Conservation (phyloP, 331 rosid genomes). For the Prunus yedoensis region DNA sequence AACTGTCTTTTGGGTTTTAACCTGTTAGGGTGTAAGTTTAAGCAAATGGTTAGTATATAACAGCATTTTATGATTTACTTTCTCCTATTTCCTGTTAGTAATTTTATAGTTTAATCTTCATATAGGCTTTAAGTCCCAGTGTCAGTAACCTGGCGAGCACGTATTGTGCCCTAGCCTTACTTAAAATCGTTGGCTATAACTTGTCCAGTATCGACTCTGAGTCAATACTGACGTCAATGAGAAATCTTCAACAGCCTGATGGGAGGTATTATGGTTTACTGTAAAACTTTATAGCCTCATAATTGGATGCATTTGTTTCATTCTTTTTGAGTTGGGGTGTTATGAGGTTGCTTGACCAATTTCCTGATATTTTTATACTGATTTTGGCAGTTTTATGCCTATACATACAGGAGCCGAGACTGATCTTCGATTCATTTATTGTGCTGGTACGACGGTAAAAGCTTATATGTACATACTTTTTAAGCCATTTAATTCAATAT, state of each 20-base stretch:
- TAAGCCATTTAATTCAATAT: slow-evolving; percentile 11
- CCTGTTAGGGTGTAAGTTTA: background rate
- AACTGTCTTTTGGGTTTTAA: background rate
- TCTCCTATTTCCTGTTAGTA: background rate
- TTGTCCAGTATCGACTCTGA: slow-evolving; percentile 58
- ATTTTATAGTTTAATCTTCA: background rate
- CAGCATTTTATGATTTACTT: background rate
- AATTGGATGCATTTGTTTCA: background rate
- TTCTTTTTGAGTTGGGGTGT: background rate
- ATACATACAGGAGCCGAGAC: slow-evolving; percentile 80
- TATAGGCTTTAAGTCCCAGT: slow-evolving; percentile 55
- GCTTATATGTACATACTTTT: slow-evolving; percentile 5
- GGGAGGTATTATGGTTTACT: slow-evolving; percentile 61
- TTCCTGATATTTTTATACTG: background rate
- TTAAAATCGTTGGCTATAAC: slow-evolving; percentile 75
- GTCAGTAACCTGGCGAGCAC: slow-evolving; percentile 90
- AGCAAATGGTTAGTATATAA: background rate
- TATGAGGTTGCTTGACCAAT: background rate
- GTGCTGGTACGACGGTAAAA: slow-evolving; percentile 74
- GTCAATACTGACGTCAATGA: slow-evolving; percentile 57
- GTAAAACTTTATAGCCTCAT: background rate
- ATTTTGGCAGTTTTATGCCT: slow-evolving; percentile 73
- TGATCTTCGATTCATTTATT: slow-evolving; percentile 86
- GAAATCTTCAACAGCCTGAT: slow-evolving; percentile 94
- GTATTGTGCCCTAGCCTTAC: slow-evolving; percentile 75